Percentiles rank a stretch among this genome's conserved stretches.
Evolutionary conservation across 768 basidiomycete genomes (phyloP).

Genomic region (Russula dissimulans): DNA sequence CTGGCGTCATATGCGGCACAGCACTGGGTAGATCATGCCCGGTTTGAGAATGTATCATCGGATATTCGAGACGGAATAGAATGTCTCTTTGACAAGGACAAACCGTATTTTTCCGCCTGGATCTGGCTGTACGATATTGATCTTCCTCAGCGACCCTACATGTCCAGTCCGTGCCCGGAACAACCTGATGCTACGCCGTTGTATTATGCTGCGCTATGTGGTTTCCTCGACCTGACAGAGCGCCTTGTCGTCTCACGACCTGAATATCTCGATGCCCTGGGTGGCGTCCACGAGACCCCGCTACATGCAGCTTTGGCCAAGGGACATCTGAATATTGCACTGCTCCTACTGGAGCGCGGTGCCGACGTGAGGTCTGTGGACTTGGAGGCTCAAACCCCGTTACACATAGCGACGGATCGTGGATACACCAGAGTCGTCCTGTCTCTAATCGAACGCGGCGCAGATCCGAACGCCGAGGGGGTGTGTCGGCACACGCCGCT

Average conservation of each 20-base stretch:
- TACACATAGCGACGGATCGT: background rate
- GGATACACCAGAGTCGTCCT: background rate
- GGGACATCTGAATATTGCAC: background rate
- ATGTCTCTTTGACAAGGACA: too few relatives aligned
- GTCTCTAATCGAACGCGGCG: background rate
- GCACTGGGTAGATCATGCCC: too few relatives aligned
- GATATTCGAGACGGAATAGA: too few relatives aligned
- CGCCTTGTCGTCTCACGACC: background rate
- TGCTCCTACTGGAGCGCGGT: background rate
- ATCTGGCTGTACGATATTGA: background rate
- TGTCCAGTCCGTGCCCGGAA: background rate
- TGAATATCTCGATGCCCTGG: background rate
- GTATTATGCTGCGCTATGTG: background rate
- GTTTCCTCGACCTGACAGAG: background rate
- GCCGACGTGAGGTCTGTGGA: background rate
- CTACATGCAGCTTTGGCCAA: background rate
- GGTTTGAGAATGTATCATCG: too few relatives aligned
- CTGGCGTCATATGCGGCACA: too few relatives aligned
- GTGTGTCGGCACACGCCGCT: background rate
- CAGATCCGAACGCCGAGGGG: background rate
- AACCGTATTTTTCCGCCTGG: too few relatives aligned
- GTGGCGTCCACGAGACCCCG: background rate
- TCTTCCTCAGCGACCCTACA: background rate
- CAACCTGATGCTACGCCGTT: background rate
- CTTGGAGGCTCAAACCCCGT: background rate